Conservation (phyloP, 495 filamentous ascomycete genomes). For the Aspergillus cristatus region DNA sequence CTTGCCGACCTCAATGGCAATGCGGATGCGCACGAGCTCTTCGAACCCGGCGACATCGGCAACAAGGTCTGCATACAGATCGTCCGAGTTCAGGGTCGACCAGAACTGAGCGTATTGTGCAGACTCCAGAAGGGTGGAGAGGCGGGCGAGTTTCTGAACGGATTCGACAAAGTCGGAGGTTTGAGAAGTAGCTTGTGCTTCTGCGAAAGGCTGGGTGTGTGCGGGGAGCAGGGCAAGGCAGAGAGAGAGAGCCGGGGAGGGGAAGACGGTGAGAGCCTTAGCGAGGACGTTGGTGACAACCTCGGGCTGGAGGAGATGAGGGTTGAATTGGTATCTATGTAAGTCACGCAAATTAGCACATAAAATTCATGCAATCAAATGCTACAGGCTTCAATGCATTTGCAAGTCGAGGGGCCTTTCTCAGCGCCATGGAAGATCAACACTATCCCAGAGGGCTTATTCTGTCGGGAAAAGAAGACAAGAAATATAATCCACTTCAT, state of each 20-base stretch:
- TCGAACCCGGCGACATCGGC: conserved; percentile 95
- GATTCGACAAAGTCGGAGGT: conserved; percentile 62
- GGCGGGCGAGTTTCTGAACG: conserved; percentile 73
- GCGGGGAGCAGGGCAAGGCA: conserved; percentile 85
- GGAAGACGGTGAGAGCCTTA: conserved; percentile 96
- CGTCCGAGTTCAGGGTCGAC: conserved; percentile 83
- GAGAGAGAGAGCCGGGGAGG: conserved; percentile 88
- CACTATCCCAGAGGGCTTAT: too few species aligned
- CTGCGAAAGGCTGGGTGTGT: conserved; percentile 58
- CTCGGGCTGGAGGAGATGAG: conserved; percentile 92
- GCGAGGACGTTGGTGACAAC: conserved; percentile 97
- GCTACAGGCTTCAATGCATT: too few species aligned
- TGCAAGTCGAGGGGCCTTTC: too few species aligned
- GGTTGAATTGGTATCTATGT: conserved; percentile 97
- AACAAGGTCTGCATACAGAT: conserved; percentile 90
- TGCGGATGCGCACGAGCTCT: conserved; percentile 86
- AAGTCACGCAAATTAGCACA: too few species aligned
- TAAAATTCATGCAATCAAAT: too few species aligned
- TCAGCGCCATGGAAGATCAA: too few species aligned
- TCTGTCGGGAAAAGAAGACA: too few species aligned
- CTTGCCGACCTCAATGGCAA: conserved; percentile 83
- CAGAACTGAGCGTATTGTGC: conserved; percentile 89
- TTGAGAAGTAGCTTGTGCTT: conserved; percentile 34
- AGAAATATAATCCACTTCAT: too few species aligned
- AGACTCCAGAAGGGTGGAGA: conserved; percentile 76